Percentiles rank a stretch among this genome's conserved stretches.
Evolutionary conservation across 2,329 filamentous ascomycete species (phyloP).

Genomic region (Dendrostoma leiphaemia): DNA sequence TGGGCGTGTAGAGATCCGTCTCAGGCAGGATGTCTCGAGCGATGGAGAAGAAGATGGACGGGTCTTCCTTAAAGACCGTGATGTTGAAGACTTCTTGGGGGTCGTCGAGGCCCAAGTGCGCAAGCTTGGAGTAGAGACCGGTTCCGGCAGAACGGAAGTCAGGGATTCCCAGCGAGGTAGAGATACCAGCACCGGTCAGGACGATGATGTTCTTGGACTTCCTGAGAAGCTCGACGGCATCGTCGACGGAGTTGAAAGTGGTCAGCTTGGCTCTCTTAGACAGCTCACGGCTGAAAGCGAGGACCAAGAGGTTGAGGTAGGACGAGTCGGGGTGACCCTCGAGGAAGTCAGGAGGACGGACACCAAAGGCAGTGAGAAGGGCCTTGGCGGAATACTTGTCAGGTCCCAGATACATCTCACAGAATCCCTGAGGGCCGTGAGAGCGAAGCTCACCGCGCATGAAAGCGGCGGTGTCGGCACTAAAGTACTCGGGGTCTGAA

Average conservation of each 20-base stretch:
- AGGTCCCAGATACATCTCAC: slow-evolving; percentile 66
- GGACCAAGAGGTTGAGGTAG: slow-evolving; percentile 72
- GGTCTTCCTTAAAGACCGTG: slow-evolving; percentile 78
- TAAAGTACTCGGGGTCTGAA: slow-evolving; percentile 53
- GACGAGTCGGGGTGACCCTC: slow-evolving; percentile 70
- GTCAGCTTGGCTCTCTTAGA: slow-evolving; percentile 76
- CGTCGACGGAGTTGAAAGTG: slow-evolving; percentile 81
- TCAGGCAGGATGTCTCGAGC: slow-evolving; percentile 87
- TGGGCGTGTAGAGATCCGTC: slow-evolving; percentile 79
- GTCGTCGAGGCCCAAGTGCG: slow-evolving; percentile 73
- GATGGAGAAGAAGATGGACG: slow-evolving; percentile 85
- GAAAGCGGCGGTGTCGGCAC: slow-evolving; percentile 64
- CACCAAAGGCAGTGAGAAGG: slow-evolving; percentile 81
- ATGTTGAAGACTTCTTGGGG: slow-evolving; percentile 97
- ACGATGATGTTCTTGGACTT: slow-evolving; percentile 83
- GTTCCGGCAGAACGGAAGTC: slow-evolving; percentile 94
- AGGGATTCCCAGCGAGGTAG: slow-evolving; percentile 92
- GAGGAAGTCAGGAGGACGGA: slow-evolving; percentile 71
- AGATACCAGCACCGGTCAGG: slow-evolving; percentile 93
- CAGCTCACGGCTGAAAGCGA: slow-evolving; percentile 78
- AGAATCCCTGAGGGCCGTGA: slow-evolving; percentile 76
- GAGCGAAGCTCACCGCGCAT: slow-evolving; percentile 71
- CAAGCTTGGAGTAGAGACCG: slow-evolving; percentile 84
- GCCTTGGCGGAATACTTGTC: slow-evolving; percentile 75
- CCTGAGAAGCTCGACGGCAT: slow-evolving; percentile 76